phyloP scores from a whole-genome alignment of 768 basidiomycete genomes.

The Termitomyces sp. region DNA sequence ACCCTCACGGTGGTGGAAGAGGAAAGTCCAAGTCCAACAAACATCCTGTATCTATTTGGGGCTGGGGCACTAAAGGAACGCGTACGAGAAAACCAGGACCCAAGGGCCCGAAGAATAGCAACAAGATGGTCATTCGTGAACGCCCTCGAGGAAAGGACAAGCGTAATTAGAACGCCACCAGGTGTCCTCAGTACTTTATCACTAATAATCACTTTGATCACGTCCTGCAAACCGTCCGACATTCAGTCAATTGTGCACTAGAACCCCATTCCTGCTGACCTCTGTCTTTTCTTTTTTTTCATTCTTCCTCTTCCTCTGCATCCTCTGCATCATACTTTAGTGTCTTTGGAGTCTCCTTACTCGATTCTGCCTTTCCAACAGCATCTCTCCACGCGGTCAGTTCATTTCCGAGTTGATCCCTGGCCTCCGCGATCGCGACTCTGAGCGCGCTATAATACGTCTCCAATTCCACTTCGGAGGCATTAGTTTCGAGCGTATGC shows the following conservation, averaged over 20 bases:
- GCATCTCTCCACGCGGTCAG: conserved; percentile 72
- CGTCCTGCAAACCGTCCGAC: background rate
- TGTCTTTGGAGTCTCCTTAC: conserved; percentile 46
- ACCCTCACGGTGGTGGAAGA: conserved; percentile 97
- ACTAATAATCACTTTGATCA: conserved; percentile 2
- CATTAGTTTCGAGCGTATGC: conserved; percentile 15
- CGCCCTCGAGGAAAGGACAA: conserved; percentile 68
- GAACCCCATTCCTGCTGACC: conserved; percentile 4
- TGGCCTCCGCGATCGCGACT: conserved; percentile 45
- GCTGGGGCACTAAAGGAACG: conserved; percentile 88
- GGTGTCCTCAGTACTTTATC: conserved; percentile 7
- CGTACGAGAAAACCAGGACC: conserved; percentile 91
- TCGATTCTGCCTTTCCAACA: conserved; percentile 58
- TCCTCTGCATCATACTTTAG: conserved; percentile 34
- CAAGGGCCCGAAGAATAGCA: conserved; percentile 84
- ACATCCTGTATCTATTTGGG: conserved; percentile 88
- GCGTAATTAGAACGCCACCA: conserved; percentile 28
- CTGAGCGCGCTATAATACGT: conserved; percentile 49
- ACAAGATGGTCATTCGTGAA: conserved; percentile 82
- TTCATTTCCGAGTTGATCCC: conserved; percentile 53
- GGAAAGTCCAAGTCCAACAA: conserved; percentile 97
- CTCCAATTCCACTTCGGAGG: conserved; percentile 17
- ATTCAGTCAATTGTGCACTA: background rate
- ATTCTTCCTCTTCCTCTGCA: conserved; percentile 42
- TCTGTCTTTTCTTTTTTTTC: conserved; percentile 21